These are phyloP conservation scores for Eremothecium sinecaudum DNA, from an alignment of 1,139 yeast genomes.

Conservation along the genomic window DNA sequence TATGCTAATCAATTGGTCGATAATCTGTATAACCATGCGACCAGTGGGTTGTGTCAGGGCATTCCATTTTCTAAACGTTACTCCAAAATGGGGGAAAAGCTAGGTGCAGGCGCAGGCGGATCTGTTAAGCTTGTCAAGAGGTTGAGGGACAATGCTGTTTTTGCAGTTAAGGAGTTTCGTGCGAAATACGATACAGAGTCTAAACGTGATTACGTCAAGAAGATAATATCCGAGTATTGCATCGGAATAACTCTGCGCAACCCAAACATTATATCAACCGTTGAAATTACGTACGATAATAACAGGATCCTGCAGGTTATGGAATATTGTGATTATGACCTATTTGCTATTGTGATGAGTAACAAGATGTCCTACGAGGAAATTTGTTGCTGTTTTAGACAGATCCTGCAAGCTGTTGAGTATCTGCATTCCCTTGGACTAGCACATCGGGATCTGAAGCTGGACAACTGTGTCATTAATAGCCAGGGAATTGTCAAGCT, in stretches of 20 bases:
- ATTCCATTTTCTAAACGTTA: slow-evolving; percentile 63
- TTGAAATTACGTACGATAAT: slow-evolving; percentile 84
- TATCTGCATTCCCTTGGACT: slow-evolving; percentile 82
- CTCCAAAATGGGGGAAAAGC: slow-evolving; percentile 70
- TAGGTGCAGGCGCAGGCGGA: slow-evolving; percentile 98
- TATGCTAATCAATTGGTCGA: slow-evolving; percentile 25
- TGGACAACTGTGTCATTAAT: slow-evolving; percentile 89
- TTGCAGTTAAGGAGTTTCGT: slow-evolving; percentile 91
- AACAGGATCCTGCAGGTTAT: slow-evolving; percentile 82
- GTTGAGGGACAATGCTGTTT: slow-evolving; percentile 56
- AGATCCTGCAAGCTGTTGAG: slow-evolving; percentile 69
- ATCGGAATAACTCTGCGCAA: slow-evolving; percentile 86
- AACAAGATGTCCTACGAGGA: slow-evolving; percentile 83
- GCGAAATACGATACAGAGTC: slow-evolving; percentile 67
- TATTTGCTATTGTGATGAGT: slow-evolving; percentile 92
- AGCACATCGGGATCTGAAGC: slow-evolving; percentile 85
- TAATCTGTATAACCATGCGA: slow-evolving; percentile 23
- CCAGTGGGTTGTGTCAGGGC: slow-evolving; percentile 21
- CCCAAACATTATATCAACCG: slow-evolving; percentile 83
- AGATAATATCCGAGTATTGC: slow-evolving; percentile 92
- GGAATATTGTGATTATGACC: slow-evolving; percentile 91
- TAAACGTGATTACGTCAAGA: slow-evolving; percentile 81
- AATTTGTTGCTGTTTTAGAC: slow-evolving; percentile 84
- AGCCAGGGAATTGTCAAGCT: slow-evolving; percentile 76
- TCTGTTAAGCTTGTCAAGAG: slow-evolving; percentile 70